These are phyloP conservation scores for Diddensiella caesifluorescens DNA, from an alignment of 805 yeast genomes.

Conservation along the genomic window DNA sequence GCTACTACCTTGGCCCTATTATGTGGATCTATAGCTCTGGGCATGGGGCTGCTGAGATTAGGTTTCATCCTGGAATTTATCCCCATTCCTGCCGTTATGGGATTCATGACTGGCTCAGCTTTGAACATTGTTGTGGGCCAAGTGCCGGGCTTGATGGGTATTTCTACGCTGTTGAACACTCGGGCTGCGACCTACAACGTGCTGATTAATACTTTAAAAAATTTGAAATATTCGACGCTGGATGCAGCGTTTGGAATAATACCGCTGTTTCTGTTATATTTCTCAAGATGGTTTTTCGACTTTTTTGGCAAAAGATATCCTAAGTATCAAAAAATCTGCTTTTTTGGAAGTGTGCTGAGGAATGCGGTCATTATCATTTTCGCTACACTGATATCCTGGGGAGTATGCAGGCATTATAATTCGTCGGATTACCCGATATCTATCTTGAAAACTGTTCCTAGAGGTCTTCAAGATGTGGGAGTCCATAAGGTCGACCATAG, in stretches of 20 bases:
- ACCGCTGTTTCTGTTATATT: slow-evolving; percentile 62
- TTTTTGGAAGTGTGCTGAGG: slow-evolving; percentile 71
- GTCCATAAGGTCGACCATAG: slow-evolving; percentile 60
- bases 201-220: slow-evolving; percentile 64
- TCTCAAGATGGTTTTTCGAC: slow-evolving; percentile 62
- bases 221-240: slow-evolving; percentile 58
- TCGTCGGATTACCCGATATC: slow-evolving; percentile 44
- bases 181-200: slow-evolving; percentile 65
- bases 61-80: slow-evolving; percentile 88
- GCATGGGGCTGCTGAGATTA: slow-evolving; percentile 72
- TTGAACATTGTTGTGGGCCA: slow-evolving; percentile 78
- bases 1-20: slow-evolving; percentile 76
- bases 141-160: slow-evolving; percentile 82
- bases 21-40: slow-evolving; percentile 82
- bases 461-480: slow-evolving; percentile 75
- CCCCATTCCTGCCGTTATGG: slow-evolving; percentile 86
- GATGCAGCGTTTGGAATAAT: slow-evolving; percentile 91
- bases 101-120: slow-evolving; percentile 95
- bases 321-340: slow-evolving; percentile 49
- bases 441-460: slow-evolving; percentile 72
- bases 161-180: slow-evolving; percentile 56
- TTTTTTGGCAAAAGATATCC: slow-evolving; percentile 61
- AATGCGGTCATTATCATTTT: slow-evolving; percentile 76
- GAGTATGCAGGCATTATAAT: slow-evolving; percentile 49
- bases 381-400: slow-evolving; percentile 80